Base-by-base conservation (phyloP, 2,329 filamentous ascomycete species). In the Pseudogymnoascus sp. region DNA sequence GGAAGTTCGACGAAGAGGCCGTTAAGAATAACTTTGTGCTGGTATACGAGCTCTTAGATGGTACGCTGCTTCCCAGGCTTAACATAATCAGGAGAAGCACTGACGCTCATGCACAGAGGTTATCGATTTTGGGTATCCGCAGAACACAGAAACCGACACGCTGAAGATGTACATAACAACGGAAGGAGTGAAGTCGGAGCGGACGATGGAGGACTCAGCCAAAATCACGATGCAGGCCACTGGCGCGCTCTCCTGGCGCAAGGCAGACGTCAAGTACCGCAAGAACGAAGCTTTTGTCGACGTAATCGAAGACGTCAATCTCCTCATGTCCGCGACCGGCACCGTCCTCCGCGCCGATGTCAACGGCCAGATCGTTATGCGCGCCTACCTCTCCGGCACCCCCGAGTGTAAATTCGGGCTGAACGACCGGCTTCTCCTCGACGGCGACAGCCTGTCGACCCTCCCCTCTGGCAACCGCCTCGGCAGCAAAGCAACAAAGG, bases 161-260 rank as follows among this genome's bases (percentile, higher is more conserved):
- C 82, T 99, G 71, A 99, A 99, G 79, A 98, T 98, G 93, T 99
- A 99, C 82, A 99, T 99, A 73, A 99, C 96, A 46, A 99, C 95
- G 37, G 95, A 99, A 79, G 95, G 95, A 64, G 93, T 99, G 78
- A 97, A 97, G 77, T 96, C 92, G 33, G 92, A 92, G 75, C 81
- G 87, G 69, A 87, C 84, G 68, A 89, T 87, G 78, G 91, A 96
- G 74, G 93, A 99, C 76, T 97, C 93, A 60, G 93, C 92, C 69
- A 95, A 93, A 75, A 99, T 99, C 77, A 99, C 95, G 26, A 97
- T 98, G 93, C 95, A 99, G 80, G 96, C 95, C 11, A 99, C 95
- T 0, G 95, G 96, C 41, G 95, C 95, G 4, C 83, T 97, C 43
- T 98, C 95, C 56, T 99, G 96, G 95, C 87, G 96, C 70, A 90